Evolutionary conservation across 2,329 filamentous ascomycete species (phyloP).

Genomic region (Apiospora saccharicola): DNA sequence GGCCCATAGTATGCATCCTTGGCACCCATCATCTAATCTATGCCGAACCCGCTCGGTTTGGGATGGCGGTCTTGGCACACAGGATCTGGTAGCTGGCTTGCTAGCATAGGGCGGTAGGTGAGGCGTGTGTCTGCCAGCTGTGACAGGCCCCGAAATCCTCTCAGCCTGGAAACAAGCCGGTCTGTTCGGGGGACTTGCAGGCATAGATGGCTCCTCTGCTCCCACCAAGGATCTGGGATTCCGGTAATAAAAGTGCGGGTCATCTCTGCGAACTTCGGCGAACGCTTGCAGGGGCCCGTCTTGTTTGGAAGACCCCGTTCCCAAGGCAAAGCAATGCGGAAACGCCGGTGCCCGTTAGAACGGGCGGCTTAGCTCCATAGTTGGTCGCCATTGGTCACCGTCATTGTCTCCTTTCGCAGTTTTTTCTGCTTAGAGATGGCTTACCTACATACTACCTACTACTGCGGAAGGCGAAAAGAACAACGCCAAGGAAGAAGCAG

Average conservation of each 20-base stretch:
- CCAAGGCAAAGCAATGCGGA: background rate
- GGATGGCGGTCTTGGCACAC: background rate
- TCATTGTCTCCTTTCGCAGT: background rate
- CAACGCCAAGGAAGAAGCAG: background rate
- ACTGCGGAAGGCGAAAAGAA: background rate
- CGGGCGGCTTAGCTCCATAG: background rate
- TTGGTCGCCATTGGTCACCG: background rate
- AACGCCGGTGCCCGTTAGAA: slow-evolving; percentile 3
- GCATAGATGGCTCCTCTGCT: background rate
- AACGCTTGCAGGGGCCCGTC: background rate
- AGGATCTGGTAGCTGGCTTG: background rate
- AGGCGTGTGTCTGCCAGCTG: background rate
- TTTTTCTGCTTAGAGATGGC: background rate
- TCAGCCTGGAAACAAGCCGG: background rate
- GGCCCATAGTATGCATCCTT: background rate
- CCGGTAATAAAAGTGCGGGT: background rate
- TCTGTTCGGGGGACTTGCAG: background rate
- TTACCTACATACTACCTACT: no score
- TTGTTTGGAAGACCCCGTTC: background rate
- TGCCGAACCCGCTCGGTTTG: slow-evolving; percentile 14
- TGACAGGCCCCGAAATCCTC: background rate
- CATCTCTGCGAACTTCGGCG: background rate
- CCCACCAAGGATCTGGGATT: background rate
- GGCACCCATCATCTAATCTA: slow-evolving; percentile 20
- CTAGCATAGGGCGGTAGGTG: background rate